Evolutionary conservation across 2,329 filamentous ascomycete genomes (phyloP).

Genomic region (Phaeosphaeria sp.): DNA sequence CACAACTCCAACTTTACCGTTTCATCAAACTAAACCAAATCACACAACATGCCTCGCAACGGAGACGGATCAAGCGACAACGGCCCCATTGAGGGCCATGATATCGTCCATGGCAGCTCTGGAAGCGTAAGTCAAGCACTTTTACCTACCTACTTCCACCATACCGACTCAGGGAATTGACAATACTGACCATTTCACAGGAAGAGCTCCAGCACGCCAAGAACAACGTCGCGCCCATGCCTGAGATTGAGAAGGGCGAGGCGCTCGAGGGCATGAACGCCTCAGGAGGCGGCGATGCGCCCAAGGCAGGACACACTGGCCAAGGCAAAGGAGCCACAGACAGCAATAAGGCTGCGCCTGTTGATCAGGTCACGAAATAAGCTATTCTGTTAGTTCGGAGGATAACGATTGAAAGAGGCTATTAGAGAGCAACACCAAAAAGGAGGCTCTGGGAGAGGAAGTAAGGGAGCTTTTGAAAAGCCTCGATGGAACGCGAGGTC

Average conservation of each 20-base stretch:
- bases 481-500: too few relatives aligned
- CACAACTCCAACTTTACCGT: neutral
- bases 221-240: constrained; percentile 48
- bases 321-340: constrained; percentile 22
- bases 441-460: too few relatives aligned
- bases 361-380: constrained; percentile 30
- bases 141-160: neutral
- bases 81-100: constrained; percentile 46
- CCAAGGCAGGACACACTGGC: constrained; percentile 16
- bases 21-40: neutral
- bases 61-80: constrained; percentile 51
- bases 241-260: constrained; percentile 48
- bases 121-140: constrained; percentile 35
- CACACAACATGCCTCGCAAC: constrained; percentile 47
- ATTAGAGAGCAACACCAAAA: too few relatives aligned
- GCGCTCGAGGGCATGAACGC: constrained; percentile 44
- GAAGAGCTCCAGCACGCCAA: constrained; percentile 44
- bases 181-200: constrained; percentile 11
- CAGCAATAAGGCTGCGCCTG: constrained; percentile 25
- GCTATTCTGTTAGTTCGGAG: too few relatives aligned
- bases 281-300: constrained; percentile 39
- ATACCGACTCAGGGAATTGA: neutral
- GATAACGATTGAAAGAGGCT: too few relatives aligned
- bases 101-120: constrained; percentile 44
- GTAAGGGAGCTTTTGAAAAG: too few relatives aligned